These are phyloP conservation scores for Leishmania braziliensis DNA, from an alignment of 208 protist species.

Conservation along the genomic window DNA sequence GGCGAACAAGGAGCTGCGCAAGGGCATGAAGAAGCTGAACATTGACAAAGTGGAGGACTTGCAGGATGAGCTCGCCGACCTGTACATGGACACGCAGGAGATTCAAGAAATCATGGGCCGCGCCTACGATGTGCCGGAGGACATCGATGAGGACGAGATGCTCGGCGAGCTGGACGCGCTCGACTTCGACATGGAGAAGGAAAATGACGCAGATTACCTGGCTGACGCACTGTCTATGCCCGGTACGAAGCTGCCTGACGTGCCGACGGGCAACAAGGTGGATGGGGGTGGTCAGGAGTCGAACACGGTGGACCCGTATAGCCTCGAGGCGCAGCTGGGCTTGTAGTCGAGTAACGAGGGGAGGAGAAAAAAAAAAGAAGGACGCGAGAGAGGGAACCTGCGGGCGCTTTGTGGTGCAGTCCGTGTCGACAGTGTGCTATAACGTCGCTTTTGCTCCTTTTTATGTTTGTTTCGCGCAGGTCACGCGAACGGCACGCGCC, in stretches of 20 bases:
- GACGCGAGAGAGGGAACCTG: neutral
- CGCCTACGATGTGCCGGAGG: constrained; percentile 89
- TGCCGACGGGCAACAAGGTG: constrained; percentile 39
- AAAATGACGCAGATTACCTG: constrained; percentile 81
- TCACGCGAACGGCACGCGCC: neutral
- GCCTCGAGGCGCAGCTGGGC: constrained; percentile 86
- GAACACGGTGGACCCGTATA: constrained; percentile 68
- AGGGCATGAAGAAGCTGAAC: constrained; percentile 87
- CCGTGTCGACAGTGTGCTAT: neutral
- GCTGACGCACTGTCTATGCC: constrained; percentile 82
- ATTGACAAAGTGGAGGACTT: constrained; percentile 84
- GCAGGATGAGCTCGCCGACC: constrained; percentile 90
- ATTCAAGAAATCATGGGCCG: constrained; percentile 94
- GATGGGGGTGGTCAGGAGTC: constrained; percentile 42
- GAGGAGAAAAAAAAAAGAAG: neutral
- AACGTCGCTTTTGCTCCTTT: neutral
- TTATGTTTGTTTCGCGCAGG: neutral
- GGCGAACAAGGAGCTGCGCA: constrained; percentile 85
- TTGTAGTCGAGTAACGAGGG: constrained; percentile 37
- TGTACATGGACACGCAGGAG: constrained; percentile 92
- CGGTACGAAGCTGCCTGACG: constrained; percentile 54
- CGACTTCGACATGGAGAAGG: constrained; percentile 82
- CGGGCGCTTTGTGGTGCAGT: neutral
- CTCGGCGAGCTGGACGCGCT: constrained; percentile 89
- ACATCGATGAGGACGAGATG: constrained; percentile 94